These are phyloP conservation scores for Chalara sp. DNA, from an alignment of 2,329 filamentous ascomycete genomes.

Conservation along the genomic window DNA sequence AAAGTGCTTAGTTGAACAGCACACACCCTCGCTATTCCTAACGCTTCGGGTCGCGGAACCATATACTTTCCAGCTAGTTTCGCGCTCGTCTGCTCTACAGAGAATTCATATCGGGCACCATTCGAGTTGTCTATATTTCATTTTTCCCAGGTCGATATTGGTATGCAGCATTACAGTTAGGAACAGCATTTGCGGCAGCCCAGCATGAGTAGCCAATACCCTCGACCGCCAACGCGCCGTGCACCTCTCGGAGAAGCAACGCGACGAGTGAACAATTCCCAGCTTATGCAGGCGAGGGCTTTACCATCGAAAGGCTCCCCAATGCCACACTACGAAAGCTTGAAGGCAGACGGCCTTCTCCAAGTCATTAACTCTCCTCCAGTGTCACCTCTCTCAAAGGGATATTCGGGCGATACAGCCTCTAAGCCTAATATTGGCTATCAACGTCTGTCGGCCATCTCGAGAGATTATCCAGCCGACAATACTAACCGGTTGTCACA, in stretches of 20 bases:
- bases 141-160: too few species aligned
- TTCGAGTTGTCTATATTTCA: too few species aligned
- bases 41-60: too few species aligned
- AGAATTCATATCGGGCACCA: too few species aligned
- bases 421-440: slow-evolving; percentile 24
- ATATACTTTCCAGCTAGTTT: too few species aligned
- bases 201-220: slow-evolving; percentile 15
- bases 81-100: too few species aligned
- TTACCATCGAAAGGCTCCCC: slow-evolving; percentile 10
- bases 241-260: slow-evolving; percentile 26
- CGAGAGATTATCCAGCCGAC: slow-evolving; percentile 23
- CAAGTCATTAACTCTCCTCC: slow-evolving; percentile 9
- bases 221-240: slow-evolving; percentile 23
- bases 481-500: slow-evolving; percentile 33
- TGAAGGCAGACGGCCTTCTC: slow-evolving; percentile 13
- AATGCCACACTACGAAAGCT: slow-evolving; percentile 22
- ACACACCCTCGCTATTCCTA: too few species aligned
- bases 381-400: slow-evolving; percentile 8
- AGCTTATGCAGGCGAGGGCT: slow-evolving; percentile 3
- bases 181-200: background rate
- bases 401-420: slow-evolving; percentile 10
- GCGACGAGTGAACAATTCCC: slow-evolving; percentile 25
- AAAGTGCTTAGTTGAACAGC: too few species aligned
- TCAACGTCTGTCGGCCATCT: slow-evolving; percentile 28
- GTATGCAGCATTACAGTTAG: background rate